Conservation (phyloP, 164 flowering plant species). For the Nymphaea thermarum region DNA sequence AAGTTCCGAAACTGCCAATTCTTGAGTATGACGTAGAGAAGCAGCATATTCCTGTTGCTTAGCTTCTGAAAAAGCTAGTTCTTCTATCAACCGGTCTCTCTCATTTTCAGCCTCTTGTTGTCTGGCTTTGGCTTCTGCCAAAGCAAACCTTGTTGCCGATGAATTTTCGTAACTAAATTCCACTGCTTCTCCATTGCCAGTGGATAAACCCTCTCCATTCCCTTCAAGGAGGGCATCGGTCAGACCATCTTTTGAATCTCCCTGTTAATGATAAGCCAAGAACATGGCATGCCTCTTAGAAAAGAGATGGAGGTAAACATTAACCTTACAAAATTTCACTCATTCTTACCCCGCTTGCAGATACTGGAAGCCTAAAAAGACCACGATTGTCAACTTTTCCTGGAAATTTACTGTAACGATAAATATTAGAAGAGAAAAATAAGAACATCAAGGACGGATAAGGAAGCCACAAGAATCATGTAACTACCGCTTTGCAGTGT, state of each 20-base stretch:
- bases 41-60: conserved; percentile 33
- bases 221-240: conserved; percentile 16
- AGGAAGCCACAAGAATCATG: neutral
- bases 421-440: neutral
- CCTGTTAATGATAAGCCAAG: conserved; percentile 20
- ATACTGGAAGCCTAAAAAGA: conserved; percentile 12
- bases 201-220: conserved; percentile 8
- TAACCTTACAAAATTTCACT: neutral
- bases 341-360: conserved; percentile 18
- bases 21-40: conserved; percentile 37
- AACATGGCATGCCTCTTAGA: conserved; percentile 1
- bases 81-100: conserved; percentile 35
- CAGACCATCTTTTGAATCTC: conserved; percentile 18
- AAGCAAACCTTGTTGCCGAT: conserved; percentile 15
- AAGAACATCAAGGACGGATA: neutral
- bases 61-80: conserved; percentile 27
- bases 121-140: conserved; percentile 27
- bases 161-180: conserved; percentile 18
- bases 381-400: conserved; percentile 3
- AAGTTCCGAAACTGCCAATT: conserved; percentile 34
- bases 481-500: conserved; percentile 12
- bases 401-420: conserved; percentile 17
- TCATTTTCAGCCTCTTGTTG: conserved; percentile 36
- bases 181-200: conserved; percentile 12
- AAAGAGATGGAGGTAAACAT: neutral